Evolutionary conservation across 345 rosid species (phyloP).

Genomic region (Crucihimalaya himalaica): DNA sequence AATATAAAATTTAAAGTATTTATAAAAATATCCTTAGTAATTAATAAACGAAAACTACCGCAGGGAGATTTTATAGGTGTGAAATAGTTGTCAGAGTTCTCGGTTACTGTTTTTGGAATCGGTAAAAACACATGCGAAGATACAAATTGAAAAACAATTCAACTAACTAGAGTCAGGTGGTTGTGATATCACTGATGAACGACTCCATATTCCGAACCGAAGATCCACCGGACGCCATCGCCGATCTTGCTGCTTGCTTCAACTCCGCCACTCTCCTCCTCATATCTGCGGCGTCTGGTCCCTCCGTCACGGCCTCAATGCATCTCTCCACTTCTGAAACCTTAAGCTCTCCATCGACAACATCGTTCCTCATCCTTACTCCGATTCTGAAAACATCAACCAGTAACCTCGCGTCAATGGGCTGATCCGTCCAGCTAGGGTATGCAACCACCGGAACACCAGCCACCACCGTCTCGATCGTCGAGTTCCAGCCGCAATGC

Average conservation of each 20-base stretch:
- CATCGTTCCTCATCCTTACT: slow-evolving; percentile 44
- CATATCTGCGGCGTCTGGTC: slow-evolving; percentile 33
- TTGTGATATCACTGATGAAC: slow-evolving; percentile 43
- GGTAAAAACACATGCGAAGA: not conserved
- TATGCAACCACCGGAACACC: slow-evolving; percentile 60
- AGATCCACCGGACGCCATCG: slow-evolving; percentile 48
- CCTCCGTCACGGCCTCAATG: slow-evolving; percentile 44
- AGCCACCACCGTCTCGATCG: slow-evolving; percentile 47
- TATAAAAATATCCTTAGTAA: too few relatives aligned
- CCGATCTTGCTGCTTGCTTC: slow-evolving; percentile 43
- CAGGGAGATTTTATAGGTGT: too few relatives aligned
- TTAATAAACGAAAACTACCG: too few relatives aligned
- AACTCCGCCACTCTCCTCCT: slow-evolving; percentile 47
- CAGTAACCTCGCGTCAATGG: slow-evolving; percentile 44
- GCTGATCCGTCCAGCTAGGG: slow-evolving; percentile 55
- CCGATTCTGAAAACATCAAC: slow-evolving; percentile 54
- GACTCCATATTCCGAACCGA: slow-evolving; percentile 43
- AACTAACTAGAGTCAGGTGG: not conserved
- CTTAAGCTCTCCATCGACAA: slow-evolving; percentile 34
- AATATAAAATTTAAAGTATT: too few relatives aligned
- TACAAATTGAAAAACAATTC: not conserved
- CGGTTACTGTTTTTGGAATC: too few relatives aligned
- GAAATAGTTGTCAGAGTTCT: too few relatives aligned
- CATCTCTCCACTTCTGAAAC: slow-evolving; percentile 50
- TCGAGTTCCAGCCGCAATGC: slow-evolving; percentile 71